Evolutionary conservation across 164 flowering plant genomes (phyloP).

Genomic region (Euptelea pleiosperma): DNA sequence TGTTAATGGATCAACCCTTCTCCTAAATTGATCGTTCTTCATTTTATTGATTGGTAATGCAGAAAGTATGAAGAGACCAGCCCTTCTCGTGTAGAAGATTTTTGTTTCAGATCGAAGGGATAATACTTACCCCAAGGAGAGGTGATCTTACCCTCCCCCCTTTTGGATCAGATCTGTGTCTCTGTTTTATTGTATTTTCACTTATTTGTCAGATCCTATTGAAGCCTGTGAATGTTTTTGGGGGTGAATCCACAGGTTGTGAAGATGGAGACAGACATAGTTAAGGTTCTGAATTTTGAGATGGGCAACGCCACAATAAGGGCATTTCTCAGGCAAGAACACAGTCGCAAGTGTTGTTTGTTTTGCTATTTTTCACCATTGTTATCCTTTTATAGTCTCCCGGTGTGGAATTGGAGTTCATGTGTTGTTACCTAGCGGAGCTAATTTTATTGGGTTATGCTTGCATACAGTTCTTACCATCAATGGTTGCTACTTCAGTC

Average conservation of each 20-base stretch:
- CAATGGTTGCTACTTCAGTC: constrained; percentile 75
- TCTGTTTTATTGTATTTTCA: neutral
- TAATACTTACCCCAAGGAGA: constrained; percentile 69
- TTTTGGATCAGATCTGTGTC: neutral
- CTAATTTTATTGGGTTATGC: constrained; percentile 67
- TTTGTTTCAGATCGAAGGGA: constrained; percentile 87
- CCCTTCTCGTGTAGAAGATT: constrained; percentile 80
- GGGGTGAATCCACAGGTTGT: constrained; percentile 55
- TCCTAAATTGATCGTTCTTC: neutral
- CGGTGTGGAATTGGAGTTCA: constrained; percentile 59
- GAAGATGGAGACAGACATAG: constrained; percentile 60
- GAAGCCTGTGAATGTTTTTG: no score
- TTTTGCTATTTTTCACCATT: constrained; percentile 4
- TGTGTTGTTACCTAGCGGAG: constrained; percentile 75
- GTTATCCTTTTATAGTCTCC: constrained; percentile 53
- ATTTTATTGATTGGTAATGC: neutral
- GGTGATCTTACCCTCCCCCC: constrained; percentile 26
- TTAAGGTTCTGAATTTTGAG: constrained; percentile 54
- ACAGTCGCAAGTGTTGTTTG: neutral
- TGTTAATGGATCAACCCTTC: no score
- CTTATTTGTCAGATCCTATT: no score
- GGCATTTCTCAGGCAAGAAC: constrained; percentile 53
- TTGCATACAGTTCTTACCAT: constrained; percentile 67
- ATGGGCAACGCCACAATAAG: constrained; percentile 61
- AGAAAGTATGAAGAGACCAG: constrained; percentile 93